Percentiles rank a stretch among this genome's conserved stretches.
Conservation (phyloP, 2,329 filamentous ascomycete genomes). For the Drechslerella coelobrocha region DNA sequence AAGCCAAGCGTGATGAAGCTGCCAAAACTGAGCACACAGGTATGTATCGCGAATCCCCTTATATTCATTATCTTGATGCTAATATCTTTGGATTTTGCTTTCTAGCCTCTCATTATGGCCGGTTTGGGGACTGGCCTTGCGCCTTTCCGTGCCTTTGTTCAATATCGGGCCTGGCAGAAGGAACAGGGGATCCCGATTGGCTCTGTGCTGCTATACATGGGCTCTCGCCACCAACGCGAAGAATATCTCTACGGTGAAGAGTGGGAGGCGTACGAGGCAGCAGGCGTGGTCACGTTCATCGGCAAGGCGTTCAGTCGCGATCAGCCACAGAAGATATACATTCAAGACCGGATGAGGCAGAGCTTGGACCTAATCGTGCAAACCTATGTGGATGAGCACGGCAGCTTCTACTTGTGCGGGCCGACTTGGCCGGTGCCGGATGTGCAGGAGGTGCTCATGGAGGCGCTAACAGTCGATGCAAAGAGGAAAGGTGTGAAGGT, state of each 20-base stretch:
- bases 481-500: slow-evolving; percentile 77
- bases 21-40: slow-evolving; percentile 79
- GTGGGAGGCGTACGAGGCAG: slow-evolving; percentile 97
- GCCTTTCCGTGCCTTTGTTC: slow-evolving; percentile 98
- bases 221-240: slow-evolving; percentile 94
- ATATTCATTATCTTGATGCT: not conserved
- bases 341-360: slow-evolving; percentile 96
- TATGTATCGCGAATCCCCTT: slow-evolving; percentile 30
- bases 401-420: slow-evolving; percentile 95
- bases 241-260: slow-evolving; percentile 99
- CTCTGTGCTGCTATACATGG: slow-evolving; percentile 91
- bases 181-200: slow-evolving; percentile 96
- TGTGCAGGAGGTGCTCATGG: slow-evolving; percentile 90
- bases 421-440: slow-evolving; percentile 98
- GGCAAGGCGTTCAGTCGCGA: slow-evolving; percentile 95
- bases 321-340: slow-evolving; percentile 98
- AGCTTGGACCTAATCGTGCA: slow-evolving; percentile 80
- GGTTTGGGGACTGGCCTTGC: slow-evolving; percentile 97
- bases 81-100: slow-evolving; percentile 13
- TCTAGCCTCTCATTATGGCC: slow-evolving; percentile 88
- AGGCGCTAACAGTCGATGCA: slow-evolving; percentile 82
- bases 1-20: slow-evolving; percentile 99
- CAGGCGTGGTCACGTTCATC: slow-evolving; percentile 91
- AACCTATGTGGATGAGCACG: slow-evolving; percentile 85
- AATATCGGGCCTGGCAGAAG: slow-evolving; percentile 97